Base-by-base conservation (phyloP, 306 rosid species). In the Prinsepia uniflora region DNA sequence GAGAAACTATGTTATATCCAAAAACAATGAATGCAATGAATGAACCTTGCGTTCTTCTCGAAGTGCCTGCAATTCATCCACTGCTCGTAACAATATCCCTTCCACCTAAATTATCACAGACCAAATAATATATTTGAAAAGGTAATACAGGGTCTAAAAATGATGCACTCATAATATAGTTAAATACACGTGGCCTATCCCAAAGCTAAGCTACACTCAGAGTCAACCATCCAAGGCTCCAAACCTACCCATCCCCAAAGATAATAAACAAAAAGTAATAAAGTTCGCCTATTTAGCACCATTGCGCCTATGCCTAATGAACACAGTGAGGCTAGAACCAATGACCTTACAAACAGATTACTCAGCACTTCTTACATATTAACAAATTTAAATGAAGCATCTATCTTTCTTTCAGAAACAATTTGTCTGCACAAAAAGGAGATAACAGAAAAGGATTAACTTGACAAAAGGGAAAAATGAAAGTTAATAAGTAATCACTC, bases 1-100 rank as follows among this genome's bases (percentile, higher is more conserved):
- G 10, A 18, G 2, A 44, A 53, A 63, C 5, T 3, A 15, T 12
- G 36, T 17, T 20, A 4, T 44, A 43, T 22, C 8, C 62, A 52
- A 15, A 41, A 43, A 34, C 17, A 64, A 44, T 12, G 8, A 76
- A 17, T 11, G 42, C 14, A 12, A 63, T 40, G 67, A 20, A 65
- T 57, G 65, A 74, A 94, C 98, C 81, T 70, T 89, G 86, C 98
- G 98, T 70, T 94, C 97, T 50, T 84, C 97, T 78, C 90, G 97
- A 52, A 90, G 96, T 55, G 90, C 89, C 75, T 84, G 88, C 74
- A 94, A 78, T 81, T 81, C 97, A 83, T 87, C 87, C 7, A 81
- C 85, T 17, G 98, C 97, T 75, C 96, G 87, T 67, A 82, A 69
- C 63, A 94, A 84, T 81, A 90, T 86, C 81, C 98, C 98, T 80